Evolutionary conservation across 202 grass and related monocot genomes (phyloP).

Genomic region (Eragrostis tef): DNA sequence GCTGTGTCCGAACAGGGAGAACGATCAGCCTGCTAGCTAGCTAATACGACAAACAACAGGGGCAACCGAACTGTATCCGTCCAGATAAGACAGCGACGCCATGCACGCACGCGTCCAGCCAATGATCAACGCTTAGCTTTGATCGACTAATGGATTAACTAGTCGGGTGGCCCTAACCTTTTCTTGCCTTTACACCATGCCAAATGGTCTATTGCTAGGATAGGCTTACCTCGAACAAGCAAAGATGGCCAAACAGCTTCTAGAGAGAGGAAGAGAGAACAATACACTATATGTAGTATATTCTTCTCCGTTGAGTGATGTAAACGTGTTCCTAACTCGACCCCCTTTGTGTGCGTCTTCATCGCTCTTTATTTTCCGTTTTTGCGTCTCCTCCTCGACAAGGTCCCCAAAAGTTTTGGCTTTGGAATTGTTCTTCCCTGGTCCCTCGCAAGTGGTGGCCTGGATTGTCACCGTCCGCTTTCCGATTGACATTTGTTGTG

Average conservation of each 20-base stretch:
- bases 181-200: neutral
- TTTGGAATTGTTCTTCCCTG: slow-evolving; percentile 26
- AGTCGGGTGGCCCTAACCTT: neutral
- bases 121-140: neutral
- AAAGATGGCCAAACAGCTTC: neutral
- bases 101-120: neutral
- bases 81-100: slow-evolving; percentile 34
- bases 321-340: slow-evolving; percentile 38
- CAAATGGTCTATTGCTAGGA: neutral
- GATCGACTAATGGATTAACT: neutral
- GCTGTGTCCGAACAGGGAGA: neutral
- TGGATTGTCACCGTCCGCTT: neutral
- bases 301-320: slow-evolving; percentile 12
- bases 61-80: neutral
- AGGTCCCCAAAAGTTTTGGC: slow-evolving; percentile 38
- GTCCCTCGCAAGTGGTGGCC: neutral
- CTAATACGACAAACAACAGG: slow-evolving; percentile 5
- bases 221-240: slow-evolving; percentile 5
- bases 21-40: neutral
- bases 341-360: neutral
- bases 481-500: neutral
- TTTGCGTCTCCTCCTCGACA: neutral
- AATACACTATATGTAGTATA: neutral
- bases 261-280: neutral
- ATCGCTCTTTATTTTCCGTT: neutral